Conservation (phyloP, 768 basidiomycete species). For the Tylopilus subfusipes region DNA sequence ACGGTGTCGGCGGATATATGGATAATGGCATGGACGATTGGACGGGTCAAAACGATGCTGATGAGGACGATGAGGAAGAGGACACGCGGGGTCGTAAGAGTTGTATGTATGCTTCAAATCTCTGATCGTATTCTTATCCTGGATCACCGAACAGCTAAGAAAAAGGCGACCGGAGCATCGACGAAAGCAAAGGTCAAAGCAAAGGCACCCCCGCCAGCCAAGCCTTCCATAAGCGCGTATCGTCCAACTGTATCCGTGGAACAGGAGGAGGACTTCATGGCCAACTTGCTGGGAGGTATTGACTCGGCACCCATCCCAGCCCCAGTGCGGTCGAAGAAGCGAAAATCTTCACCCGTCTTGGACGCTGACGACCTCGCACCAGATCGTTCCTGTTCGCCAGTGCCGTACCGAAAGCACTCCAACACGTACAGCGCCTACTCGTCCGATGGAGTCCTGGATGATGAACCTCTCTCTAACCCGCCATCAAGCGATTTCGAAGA, state of each 20-base stretch:
- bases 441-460: conserved; percentile 30
- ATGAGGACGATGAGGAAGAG: conserved; percentile 48
- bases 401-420: conserved; percentile 32
- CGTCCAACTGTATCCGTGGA: conserved; percentile 69
- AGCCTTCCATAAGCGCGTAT: conserved; percentile 75
- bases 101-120: conserved; percentile 28
- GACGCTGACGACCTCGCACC: conserved; percentile 33
- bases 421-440: conserved; percentile 38
- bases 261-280: conserved; percentile 90
- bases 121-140: not conserved
- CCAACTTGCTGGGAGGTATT: conserved; percentile 68
- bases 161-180: conserved; percentile 17
- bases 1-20: conserved; percentile 85
- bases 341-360: conserved; percentile 57
- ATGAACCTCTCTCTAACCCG: conserved; percentile 17
- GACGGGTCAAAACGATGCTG: conserved; percentile 55
- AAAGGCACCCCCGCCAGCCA: conserved; percentile 48
- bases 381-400: conserved; percentile 38
- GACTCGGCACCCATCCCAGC: conserved; percentile 46
- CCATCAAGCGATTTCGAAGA: conserved; percentile 57
- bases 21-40: conserved; percentile 98
- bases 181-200: conserved; percentile 38
- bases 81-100: conserved; percentile 36
- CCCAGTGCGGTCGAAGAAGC: conserved; percentile 49
- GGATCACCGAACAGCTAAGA: conserved; percentile 26